Conservation (phyloP, 2,329 filamentous ascomycete species). For the Phaeophleospora eucalypticola region DNA sequence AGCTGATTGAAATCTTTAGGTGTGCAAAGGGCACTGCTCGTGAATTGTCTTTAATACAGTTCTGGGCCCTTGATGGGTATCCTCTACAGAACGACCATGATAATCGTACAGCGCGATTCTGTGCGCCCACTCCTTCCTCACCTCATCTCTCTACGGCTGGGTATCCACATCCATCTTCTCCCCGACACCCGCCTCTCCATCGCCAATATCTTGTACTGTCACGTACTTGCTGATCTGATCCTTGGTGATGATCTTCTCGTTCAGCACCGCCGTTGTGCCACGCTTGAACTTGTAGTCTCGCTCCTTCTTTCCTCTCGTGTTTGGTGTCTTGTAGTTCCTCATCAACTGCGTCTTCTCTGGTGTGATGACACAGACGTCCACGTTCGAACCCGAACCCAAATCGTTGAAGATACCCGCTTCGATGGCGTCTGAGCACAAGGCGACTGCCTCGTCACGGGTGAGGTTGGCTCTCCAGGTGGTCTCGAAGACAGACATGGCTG, state of each 20-base stretch:
- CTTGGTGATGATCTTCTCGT: constrained; percentile 93
- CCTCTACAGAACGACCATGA: background rate
- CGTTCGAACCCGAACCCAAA: constrained; percentile 91
- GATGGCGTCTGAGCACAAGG: constrained; percentile 80
- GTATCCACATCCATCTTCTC: constrained; percentile 64
- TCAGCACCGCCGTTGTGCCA: constrained; percentile 92
- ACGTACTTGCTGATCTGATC: constrained; percentile 93
- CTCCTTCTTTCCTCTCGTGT: constrained; percentile 85
- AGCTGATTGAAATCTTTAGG: no score
- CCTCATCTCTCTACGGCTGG: constrained; percentile 1
- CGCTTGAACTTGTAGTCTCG: constrained; percentile 86
- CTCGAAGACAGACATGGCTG: constrained; percentile 98
- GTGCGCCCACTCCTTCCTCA: background rate
- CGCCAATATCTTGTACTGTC: constrained; percentile 73
- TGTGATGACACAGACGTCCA: constrained; percentile 94
- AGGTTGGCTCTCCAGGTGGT: constrained; percentile 83
- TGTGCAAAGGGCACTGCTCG: no score
- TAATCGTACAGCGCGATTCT: background rate
- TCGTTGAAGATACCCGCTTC: constrained; percentile 98
- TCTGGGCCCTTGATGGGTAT: background rate
- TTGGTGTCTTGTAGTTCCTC: constrained; percentile 90
- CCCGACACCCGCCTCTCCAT: constrained; percentile 59
- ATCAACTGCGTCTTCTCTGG: constrained; percentile 89
- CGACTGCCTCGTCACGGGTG: constrained; percentile 74
- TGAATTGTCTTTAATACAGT: background rate